Evolutionary conservation across 2,329 filamentous ascomycete species (phyloP).

Genomic region (Tetracladium maxilliforme): DNA sequence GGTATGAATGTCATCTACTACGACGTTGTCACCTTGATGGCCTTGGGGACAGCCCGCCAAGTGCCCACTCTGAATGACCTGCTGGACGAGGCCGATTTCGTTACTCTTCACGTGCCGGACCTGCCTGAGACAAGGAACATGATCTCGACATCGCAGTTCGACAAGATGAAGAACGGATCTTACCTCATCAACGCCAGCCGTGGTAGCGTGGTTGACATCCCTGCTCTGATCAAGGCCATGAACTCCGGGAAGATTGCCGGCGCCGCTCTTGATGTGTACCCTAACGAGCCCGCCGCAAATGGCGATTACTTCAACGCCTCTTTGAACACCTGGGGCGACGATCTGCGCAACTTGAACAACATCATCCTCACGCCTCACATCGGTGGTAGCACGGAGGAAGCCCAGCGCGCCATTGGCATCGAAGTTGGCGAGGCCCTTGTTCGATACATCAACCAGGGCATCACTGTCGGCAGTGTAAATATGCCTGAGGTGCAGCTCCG

Average conservation of each 20-base stretch:
- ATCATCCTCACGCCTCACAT: slow-evolving; percentile 94
- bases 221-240: slow-evolving; percentile 78
- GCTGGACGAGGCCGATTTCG: slow-evolving; percentile 71
- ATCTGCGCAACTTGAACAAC: slow-evolving; percentile 75
- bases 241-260: slow-evolving; percentile 77
- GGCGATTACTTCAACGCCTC: slow-evolving; percentile 84
- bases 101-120: slow-evolving; percentile 90
- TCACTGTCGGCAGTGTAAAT: slow-evolving; percentile 85
- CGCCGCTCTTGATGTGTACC: slow-evolving; percentile 93
- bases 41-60: slow-evolving; percentile 74
- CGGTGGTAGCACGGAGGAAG: slow-evolving; percentile 93
- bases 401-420: slow-evolving; percentile 86
- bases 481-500: slow-evolving; percentile 88
- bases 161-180: slow-evolving; percentile 80
- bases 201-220: slow-evolving; percentile 87
- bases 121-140: slow-evolving; percentile 84
- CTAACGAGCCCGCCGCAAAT: slow-evolving; percentile 84
- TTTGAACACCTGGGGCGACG: slow-evolving; percentile 74
- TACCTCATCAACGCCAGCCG: slow-evolving; percentile 96
- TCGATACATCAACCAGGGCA: slow-evolving; percentile 90
- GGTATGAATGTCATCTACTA: slow-evolving; percentile 98
- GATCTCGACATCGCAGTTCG: slow-evolving; percentile 68
- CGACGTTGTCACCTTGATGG: slow-evolving; percentile 89
- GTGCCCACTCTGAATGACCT: slow-evolving; percentile 65
- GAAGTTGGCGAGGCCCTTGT: slow-evolving; percentile 84